These are phyloP conservation scores for Dactylis glomerata DNA, from an alignment of 176 grass and related monocot genomes.

Conservation along the genomic window DNA sequence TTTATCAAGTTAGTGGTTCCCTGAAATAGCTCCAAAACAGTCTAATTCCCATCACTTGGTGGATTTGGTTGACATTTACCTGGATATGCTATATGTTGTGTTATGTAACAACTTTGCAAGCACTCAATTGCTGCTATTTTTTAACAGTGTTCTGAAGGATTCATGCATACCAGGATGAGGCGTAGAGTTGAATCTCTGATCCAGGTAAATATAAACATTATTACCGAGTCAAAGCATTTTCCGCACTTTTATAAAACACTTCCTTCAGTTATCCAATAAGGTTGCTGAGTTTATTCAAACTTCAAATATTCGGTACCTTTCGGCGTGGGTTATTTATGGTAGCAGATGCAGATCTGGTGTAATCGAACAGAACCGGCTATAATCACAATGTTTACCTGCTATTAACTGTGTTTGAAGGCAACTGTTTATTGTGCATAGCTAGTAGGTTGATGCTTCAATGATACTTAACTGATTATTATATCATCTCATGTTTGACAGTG, in stretches of 20 bases:
- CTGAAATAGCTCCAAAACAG: slow-evolving; percentile 7
- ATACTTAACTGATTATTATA: not conserved
- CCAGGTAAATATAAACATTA: slow-evolving; percentile 49
- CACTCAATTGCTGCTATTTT: slow-evolving; percentile 12
- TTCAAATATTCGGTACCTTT: slow-evolving; percentile 12
- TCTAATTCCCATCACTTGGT: slow-evolving; percentile 4
- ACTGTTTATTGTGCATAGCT: not conserved
- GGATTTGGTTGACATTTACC: not conserved
- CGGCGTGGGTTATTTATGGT: slow-evolving; percentile 13
- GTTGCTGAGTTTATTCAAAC: not conserved
- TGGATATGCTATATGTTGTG: not conserved
- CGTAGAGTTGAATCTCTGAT: slow-evolving; percentile 93
- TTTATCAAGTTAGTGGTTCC: not conserved
- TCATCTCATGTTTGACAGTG: not conserved
- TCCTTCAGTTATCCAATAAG: slow-evolving; percentile 3
- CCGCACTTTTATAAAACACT: not conserved
- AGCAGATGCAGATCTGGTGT: not conserved
- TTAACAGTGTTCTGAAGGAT: slow-evolving; percentile 94
- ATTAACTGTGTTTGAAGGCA: not conserved
- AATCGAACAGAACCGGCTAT: not conserved
- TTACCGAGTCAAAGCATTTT: not conserved
- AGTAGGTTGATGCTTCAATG: not conserved
- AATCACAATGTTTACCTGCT: not conserved
- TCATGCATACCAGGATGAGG: slow-evolving; percentile 99
- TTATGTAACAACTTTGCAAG: not conserved